Base-by-base conservation (phyloP, 129 eudicot species). In the Daucus carota region DNA sequence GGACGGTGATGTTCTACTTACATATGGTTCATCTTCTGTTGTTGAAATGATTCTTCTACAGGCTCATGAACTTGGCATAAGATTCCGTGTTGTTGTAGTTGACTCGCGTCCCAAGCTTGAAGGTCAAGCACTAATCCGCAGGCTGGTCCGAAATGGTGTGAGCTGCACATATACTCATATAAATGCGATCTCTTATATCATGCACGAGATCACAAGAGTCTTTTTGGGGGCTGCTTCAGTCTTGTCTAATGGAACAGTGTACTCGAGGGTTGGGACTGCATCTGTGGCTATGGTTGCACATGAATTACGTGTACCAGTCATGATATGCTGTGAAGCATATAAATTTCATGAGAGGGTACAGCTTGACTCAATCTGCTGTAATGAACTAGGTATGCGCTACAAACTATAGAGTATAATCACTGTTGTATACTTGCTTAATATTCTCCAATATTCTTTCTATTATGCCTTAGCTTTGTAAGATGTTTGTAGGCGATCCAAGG, bases 81-180 rank as follows among this genome's bases (percentile, higher is more conserved):
- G 82, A 52, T 94, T 94, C 47, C 90, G 90, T n/a, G 97, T 91
- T 46, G 92, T 94, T 67, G 82, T 94, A 45, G 94, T 94, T 32
- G 99, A 94, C 70, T 94, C 99, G 24, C 96, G 96, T 52, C 99
- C 99, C 17, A 89, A 89, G 85, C 89, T 94, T 84, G 97, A 94
- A 85, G 99, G 99, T 59, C 90, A 84, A 82, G 75, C 66, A 32
- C 67, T 94, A 83, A 82, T 94, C 65, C 90, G 96, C 8, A 94
- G 90, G 82, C 86, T 94, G 70, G 86, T 94, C 50, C 81, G 71
- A 46, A 89, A 87, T 88, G 99, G 99, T 28, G 75, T 94, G 57
- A 87, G 82, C 63, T 94, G 98, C 81, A 89, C 96, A 10, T 94
- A 94, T 75, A 87, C 98, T 42, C 96, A 91, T 80, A 89, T 91